A percentile compares a stretch with the other conserved stretches of the same genome.
phyloP scores from a whole-genome alignment of 345 rosid species.

The Eucalyptus virginea region DNA sequence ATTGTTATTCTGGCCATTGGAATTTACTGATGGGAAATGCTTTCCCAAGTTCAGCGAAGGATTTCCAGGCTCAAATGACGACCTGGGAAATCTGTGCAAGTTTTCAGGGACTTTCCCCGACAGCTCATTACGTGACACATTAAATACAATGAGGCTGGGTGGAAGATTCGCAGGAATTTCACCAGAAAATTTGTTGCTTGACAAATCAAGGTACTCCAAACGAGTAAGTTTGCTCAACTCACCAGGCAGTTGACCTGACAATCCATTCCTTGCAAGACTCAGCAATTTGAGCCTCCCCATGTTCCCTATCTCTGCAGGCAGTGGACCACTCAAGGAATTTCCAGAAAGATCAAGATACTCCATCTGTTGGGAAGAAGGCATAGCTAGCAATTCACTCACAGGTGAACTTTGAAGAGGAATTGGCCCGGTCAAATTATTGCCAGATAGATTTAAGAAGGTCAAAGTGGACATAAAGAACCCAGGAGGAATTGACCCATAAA shows the following conservation, averaged over 20 bases:
- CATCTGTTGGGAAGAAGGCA: slow-evolving; percentile 34
- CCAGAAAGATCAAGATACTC: slow-evolving; percentile 87
- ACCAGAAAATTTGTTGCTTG: slow-evolving; percentile 62
- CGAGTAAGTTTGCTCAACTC: slow-evolving; percentile 60
- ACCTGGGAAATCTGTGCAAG: slow-evolving; percentile 29
- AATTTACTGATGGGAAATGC: slow-evolving; percentile 1
- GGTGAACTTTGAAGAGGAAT: slow-evolving; percentile 50
- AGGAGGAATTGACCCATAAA: slow-evolving; percentile 51
- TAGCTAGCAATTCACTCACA: slow-evolving; percentile 42
- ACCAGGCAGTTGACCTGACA: slow-evolving; percentile 61
- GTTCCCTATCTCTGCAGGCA: slow-evolving; percentile 59
- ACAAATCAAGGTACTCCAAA: slow-evolving; percentile 76
- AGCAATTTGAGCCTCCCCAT: slow-evolving; percentile 44
- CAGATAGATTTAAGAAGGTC: slow-evolving; percentile 66
- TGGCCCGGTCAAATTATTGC: slow-evolving; percentile 58
- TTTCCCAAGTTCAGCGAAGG: slow-evolving; percentile 22
- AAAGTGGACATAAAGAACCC: slow-evolving; percentile 47
- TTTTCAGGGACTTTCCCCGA: slow-evolving; percentile 56
- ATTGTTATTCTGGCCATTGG: not conserved
- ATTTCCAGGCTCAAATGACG: slow-evolving; percentile 79
- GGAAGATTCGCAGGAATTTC: slow-evolving; percentile 59
- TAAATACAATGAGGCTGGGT: slow-evolving; percentile 38
- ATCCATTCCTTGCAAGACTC: slow-evolving; percentile 53
- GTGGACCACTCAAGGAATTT: slow-evolving; percentile 50
- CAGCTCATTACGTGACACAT: slow-evolving; percentile 70